phyloP scores from a whole-genome alignment of 1,284 basidiomycete genomes.

The Vanrija sp. region DNA sequence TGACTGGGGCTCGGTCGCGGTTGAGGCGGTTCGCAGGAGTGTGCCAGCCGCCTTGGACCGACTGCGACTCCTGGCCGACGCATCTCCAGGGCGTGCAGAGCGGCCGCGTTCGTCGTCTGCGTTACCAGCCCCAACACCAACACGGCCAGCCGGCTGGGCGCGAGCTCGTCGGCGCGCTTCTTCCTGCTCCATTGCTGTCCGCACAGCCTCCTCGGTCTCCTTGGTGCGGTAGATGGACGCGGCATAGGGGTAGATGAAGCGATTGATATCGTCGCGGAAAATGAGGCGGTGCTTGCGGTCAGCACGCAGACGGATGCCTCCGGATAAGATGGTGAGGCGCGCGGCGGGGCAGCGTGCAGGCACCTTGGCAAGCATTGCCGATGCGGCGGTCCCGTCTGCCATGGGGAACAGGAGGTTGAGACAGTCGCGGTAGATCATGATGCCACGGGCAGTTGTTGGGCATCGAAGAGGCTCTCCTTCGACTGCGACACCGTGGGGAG shows the following conservation, averaged over 20 bases:
- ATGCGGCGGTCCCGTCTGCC: conserved; percentile 19
- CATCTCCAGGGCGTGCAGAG: conserved; percentile 11
- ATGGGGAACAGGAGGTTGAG: conserved; percentile 48
- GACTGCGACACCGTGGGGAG: conserved; percentile 17
- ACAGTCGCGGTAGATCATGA: conserved; percentile 51
- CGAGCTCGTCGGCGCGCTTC: conserved; percentile 22
- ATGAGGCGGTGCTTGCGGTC: conserved; percentile 88
- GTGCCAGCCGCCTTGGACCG: conserved; percentile 56
- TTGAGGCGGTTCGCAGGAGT: conserved; percentile 25
- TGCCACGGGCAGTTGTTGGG: conserved; percentile 49
- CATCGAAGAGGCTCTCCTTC: conserved; percentile 32
- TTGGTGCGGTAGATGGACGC: conserved; percentile 44
- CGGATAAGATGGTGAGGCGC: conserved; percentile 73
- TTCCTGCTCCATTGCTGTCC: conserved; percentile 30
- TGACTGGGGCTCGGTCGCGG: conserved; percentile 27
- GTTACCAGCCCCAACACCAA: neutral
- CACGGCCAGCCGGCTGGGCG: neutral
- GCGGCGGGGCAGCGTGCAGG: conserved; percentile 57
- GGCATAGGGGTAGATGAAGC: conserved; percentile 42
- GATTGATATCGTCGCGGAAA: conserved; percentile 55
- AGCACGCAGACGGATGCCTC: conserved; percentile 81
- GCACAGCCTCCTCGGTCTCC: conserved; percentile 34
- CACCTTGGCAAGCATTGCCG: conserved; percentile 20
- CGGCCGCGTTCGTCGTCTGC: conserved; percentile 35
- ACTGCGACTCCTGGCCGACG: conserved; percentile 58